A percentile compares a stretch with the other conserved stretches of the same genome.
phyloP scores from a whole-genome alignment of 1,284 basidiomycete genomes.

The Ustilago nuda region DNA sequence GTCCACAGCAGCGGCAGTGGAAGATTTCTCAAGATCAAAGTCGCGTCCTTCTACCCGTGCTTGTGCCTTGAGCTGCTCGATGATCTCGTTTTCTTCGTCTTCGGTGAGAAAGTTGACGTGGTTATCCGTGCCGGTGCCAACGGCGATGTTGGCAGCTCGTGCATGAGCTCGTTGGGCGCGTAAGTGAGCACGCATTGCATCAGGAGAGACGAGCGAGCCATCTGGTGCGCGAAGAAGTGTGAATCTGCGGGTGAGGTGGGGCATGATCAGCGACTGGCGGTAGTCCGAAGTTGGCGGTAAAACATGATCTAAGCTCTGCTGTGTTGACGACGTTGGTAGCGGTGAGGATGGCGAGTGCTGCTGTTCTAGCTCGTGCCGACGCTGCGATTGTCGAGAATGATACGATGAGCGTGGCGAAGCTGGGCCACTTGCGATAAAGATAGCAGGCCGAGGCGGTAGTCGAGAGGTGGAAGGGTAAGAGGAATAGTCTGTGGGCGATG shows the following conservation, averaged over 20 bases:
- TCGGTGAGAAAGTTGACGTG: conserved; percentile 60
- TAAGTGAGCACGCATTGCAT: conserved; percentile 63
- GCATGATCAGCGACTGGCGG: conserved; percentile 64
- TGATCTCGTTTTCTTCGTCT: conserved; percentile 65
- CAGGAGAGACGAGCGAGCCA: conserved; percentile 60
- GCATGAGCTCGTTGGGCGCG: conserved; percentile 61
- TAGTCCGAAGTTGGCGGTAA: conserved; percentile 55
- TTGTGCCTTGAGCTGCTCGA: conserved; percentile 58
- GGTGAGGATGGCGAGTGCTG: background rate
- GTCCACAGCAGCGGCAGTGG: conserved; percentile 15
- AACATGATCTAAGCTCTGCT: conserved; percentile 37
- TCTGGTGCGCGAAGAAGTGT: conserved; percentile 60
- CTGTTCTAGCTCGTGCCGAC: background rate
- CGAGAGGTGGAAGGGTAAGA: conserved; percentile 16
- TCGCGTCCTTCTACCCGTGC: conserved; percentile 44
- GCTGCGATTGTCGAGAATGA: conserved; percentile 10
- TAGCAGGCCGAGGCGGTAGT: conserved; percentile 37
- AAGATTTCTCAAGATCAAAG: conserved; percentile 32
- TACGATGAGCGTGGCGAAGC: conserved; percentile 12
- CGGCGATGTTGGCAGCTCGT: conserved; percentile 44
- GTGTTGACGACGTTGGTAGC: conserved; percentile 2
- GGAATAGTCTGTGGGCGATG: conserved; percentile 29
- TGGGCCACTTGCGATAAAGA: conserved; percentile 26
- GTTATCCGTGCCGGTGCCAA: conserved; percentile 15
- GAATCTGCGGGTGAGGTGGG: conserved; percentile 63